A percentile compares a stretch with the other conserved stretches of the same genome.
These are phyloP conservation scores for Colletotrichum sp. DNA, from an alignment of 2,329 filamentous ascomycete species.

Conservation along the genomic window DNA sequence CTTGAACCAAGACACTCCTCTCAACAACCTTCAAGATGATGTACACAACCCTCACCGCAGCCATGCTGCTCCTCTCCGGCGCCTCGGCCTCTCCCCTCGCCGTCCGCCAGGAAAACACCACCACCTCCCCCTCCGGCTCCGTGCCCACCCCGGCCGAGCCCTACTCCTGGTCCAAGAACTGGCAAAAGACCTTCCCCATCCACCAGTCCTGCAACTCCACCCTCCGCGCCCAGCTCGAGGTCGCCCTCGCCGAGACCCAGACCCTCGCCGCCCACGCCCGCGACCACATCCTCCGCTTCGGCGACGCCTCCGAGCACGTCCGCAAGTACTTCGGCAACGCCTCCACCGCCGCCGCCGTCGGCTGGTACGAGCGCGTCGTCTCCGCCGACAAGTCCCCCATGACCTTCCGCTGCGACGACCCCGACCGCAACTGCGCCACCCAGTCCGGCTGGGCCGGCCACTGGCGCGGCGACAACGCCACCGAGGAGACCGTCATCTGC, in stretches of 20 bases:
- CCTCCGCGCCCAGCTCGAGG: slow-evolving; percentile 57
- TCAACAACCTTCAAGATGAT: background rate
- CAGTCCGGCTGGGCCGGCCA: slow-evolving; percentile 66
- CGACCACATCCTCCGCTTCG: slow-evolving; percentile 63
- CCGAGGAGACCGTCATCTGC: slow-evolving; percentile 73
- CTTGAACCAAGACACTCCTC: background rate
- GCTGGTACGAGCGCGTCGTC: slow-evolving; percentile 66
- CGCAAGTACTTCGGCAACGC: slow-evolving; percentile 70
- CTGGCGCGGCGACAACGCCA: slow-evolving; percentile 69
- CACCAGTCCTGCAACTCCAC: slow-evolving; percentile 71
- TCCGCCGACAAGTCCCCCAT: slow-evolving; percentile 60
- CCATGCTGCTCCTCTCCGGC: slow-evolving; percentile 27
- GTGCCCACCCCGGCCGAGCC: slow-evolving; percentile 21
- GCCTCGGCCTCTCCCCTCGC: slow-evolving; percentile 29
- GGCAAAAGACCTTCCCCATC: slow-evolving; percentile 49
- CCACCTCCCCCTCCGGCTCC: slow-evolving; percentile 20
- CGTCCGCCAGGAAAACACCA: slow-evolving; percentile 22
- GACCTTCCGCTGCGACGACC: slow-evolving; percentile 71
- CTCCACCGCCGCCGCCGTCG: slow-evolving; percentile 61
- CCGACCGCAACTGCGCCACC: slow-evolving; percentile 65
- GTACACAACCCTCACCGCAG: slow-evolving; percentile 12
- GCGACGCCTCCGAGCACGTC: slow-evolving; percentile 62
- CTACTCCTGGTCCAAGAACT: slow-evolving; percentile 37
- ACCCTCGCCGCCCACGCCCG: slow-evolving; percentile 63
- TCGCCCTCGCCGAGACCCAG: slow-evolving; percentile 63